Base-by-base conservation (phyloP, 2,329 filamentous ascomycete species). In the Fusarium torreyae region DNA sequence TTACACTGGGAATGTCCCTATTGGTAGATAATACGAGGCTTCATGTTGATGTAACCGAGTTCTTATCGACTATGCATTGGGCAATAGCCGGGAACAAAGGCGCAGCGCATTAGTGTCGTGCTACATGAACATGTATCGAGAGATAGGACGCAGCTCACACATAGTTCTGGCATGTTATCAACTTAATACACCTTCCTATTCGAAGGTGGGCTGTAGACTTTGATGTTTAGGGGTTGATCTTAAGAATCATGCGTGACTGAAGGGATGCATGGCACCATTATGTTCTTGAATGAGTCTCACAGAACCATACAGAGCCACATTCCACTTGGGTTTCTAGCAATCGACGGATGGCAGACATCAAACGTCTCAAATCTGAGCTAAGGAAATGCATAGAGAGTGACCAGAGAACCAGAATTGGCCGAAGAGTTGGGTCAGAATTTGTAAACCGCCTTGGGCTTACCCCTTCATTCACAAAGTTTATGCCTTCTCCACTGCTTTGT, bases 391-490 rank as follows among this genome's bases (percentile, higher is more conserved):
- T 10, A 13, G 28, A 31, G 28, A 31, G 28, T 13, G 28, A 31
- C 13, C 28, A 31, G 28, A 31, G 28, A 13, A 31, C 28, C 9
- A 13, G 28, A 31, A 31, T 3, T 31, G 28, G 28, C 5, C 10
- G 11, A 31, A 31, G 28, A 11, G 60, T 42, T 50, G 52, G n/a
- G 14, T 20, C 15, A 38, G 34, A 42, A 26, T 26, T 10, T 24
- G n/a, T 11, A 20, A 31, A 20, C 15, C 26, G 48, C 36, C 28
- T 36, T 34, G 48, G 24, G 15, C 38, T n/a, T 61, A 22, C 42
- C 53, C 46, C 62, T 44, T 52, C 42, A 45, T 22, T 52, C 26
- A 59, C 53, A 53, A 52, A 65, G 11, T 48, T 53, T 65, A 28
- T 34, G 33, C 20, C 10, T 58, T 65, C 59, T 34, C 62, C 62